Conservation (phyloP, 129 eudicot genomes). For the Erigeron canadensis region DNA sequence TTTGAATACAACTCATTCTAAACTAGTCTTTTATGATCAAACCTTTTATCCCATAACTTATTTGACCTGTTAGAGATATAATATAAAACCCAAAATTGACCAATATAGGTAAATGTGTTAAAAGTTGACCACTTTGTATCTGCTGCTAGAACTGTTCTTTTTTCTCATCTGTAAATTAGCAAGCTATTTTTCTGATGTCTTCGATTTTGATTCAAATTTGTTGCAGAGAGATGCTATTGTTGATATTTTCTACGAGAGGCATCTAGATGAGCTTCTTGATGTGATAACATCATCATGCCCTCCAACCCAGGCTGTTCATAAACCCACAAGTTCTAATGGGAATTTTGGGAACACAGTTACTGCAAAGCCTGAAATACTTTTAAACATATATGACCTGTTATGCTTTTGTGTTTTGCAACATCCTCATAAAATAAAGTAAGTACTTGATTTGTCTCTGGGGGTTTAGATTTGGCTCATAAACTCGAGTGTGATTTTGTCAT, state of each 20-base stretch:
- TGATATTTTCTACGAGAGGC: conserved; percentile 85
- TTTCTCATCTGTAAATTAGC: conserved; percentile 16
- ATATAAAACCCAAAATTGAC: neutral
- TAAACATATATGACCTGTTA: conserved; percentile 76
- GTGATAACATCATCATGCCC: conserved; percentile 74
- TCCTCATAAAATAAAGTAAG: conserved; percentile 76
- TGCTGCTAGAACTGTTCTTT: neutral
- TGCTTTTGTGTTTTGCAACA: conserved; percentile 91
- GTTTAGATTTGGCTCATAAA: conserved; percentile 1
- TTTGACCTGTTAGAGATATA: neutral
- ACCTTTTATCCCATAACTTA: neutral
- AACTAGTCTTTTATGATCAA: neutral
- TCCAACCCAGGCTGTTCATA: conserved; percentile 27
- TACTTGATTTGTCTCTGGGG: conserved; percentile 11
- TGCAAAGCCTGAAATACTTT: conserved; percentile 79
- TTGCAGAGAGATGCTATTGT: conserved; percentile 80
- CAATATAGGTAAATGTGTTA: neutral
- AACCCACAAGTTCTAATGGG: conserved; percentile 37
- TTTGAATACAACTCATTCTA: too few relatives aligned
- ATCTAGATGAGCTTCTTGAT: conserved; percentile 76
- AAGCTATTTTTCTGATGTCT: conserved; percentile 21
- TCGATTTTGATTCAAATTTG: conserved; percentile 15
- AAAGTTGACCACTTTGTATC: neutral
- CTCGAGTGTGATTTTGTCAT: neutral
- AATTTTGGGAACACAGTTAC: conserved; percentile 31